These are phyloP conservation scores for Neurospora sp. DNA, from an alignment of 495 filamentous ascomycete genomes.

Conservation along the genomic window DNA sequence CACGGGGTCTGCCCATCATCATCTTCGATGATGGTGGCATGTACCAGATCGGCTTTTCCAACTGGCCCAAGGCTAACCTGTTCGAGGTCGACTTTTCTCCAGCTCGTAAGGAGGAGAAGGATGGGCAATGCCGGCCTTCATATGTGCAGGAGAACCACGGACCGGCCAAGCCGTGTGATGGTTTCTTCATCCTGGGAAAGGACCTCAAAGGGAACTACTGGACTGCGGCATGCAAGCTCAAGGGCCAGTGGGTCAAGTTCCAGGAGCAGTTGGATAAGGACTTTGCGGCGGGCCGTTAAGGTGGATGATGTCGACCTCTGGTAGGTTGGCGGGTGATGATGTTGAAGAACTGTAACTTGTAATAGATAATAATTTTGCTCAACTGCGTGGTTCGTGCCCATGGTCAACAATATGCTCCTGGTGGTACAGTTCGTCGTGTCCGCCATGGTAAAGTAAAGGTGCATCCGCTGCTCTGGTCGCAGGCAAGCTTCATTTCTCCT, in stretches of 20 bases:
- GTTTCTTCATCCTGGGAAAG: slow-evolving; percentile 36
- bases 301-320: background rate
- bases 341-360: background rate
- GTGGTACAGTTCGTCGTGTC: background rate
- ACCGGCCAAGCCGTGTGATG: slow-evolving; percentile 18
- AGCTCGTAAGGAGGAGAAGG: slow-evolving; percentile 10
- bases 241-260: slow-evolving; percentile 24
- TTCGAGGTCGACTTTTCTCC: slow-evolving; percentile 34
- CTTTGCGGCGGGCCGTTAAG: background rate
- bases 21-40: slow-evolving; percentile 33
- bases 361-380: background rate
- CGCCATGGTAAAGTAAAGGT: background rate
- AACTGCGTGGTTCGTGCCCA: background rate
- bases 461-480: background rate
- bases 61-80: slow-evolving; percentile 34
- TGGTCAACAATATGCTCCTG: background rate
- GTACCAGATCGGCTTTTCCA: slow-evolving; percentile 30
- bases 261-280: slow-evolving; percentile 21
- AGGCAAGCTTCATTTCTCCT: background rate
- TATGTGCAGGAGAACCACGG: slow-evolving; percentile 26
- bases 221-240: slow-evolving; percentile 27
- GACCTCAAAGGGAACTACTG: slow-evolving; percentile 41
- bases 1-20: slow-evolving; percentile 12
- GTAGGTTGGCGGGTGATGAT: background rate
- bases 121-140: slow-evolving; percentile 2